A percentile compares a stretch with the other conserved stretches of the same genome.
These are phyloP conservation scores for Microbotryum silenes-acaulis DNA, from an alignment of 1,284 basidiomycete genomes.

Conservation along the genomic window DNA sequence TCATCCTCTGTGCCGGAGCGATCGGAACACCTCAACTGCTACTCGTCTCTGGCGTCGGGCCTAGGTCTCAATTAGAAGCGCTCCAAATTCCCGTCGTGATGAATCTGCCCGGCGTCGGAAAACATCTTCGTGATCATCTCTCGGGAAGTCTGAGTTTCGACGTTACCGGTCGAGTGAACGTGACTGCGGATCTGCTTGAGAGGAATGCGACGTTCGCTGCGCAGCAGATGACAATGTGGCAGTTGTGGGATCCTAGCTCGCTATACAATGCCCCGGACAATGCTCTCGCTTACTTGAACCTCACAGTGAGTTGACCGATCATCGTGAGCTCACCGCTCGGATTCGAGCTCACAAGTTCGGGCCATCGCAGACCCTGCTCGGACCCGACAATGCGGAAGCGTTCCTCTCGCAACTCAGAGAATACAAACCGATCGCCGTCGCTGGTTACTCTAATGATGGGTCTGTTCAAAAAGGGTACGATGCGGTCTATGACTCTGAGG, in stretches of 20 bases:
- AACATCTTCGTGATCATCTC: constrained; percentile 28
- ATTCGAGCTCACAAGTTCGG: background rate
- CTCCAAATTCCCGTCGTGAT: constrained; percentile 48
- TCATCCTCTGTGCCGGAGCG: constrained; percentile 54
- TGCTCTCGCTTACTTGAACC: constrained; percentile 58
- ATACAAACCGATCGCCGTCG: constrained; percentile 41
- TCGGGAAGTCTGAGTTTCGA: constrained; percentile 32
- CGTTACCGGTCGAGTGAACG: constrained; percentile 24
- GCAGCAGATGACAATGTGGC: constrained; percentile 32
- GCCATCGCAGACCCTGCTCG: constrained; percentile 43
- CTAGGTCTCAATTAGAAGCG: constrained; percentile 49
- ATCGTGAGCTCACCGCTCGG: no score
- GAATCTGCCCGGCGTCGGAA: constrained; percentile 59
- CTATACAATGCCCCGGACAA: constrained; percentile 61
- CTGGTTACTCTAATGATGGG: constrained; percentile 20
- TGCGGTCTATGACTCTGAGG: constrained; percentile 26
- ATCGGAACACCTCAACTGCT: constrained; percentile 48
- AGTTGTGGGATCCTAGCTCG: constrained; percentile 35
- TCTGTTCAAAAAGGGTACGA: constrained; percentile 19
- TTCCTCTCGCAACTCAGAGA: constrained; percentile 39
- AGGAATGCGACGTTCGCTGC: constrained; percentile 30
- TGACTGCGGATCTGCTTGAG: constrained; percentile 33
- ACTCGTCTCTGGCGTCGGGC: constrained; percentile 64
- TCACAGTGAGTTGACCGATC: constrained; percentile 36
- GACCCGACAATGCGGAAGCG: constrained; percentile 36